Evolutionary conservation across 129 eudicot species (phyloP).

Genomic region (Pittosporum tobira): DNA sequence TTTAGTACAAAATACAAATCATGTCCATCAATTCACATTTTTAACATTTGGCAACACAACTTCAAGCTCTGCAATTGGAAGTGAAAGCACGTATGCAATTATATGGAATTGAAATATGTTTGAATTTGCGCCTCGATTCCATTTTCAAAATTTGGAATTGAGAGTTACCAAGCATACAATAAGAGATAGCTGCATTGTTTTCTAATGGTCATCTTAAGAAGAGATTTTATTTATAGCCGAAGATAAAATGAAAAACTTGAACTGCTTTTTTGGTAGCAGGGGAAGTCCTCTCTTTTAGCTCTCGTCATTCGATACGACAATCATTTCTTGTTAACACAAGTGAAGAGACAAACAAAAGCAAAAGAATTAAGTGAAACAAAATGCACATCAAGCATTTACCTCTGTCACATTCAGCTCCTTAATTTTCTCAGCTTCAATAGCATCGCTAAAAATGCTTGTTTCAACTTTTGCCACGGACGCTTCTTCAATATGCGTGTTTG

Average conservation of each 20-base stretch:
- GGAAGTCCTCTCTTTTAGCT: neutral
- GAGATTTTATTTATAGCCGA: neutral
- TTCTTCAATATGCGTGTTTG: slow-evolving; percentile 13
- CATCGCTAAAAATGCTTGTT: neutral
- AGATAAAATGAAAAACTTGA: neutral
- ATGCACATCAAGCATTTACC: slow-evolving; percentile 43
- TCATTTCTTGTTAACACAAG: neutral
- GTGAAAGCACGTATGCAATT: too few species aligned
- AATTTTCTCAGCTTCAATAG: neutral
- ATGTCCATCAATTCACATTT: neutral
- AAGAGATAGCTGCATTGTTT: neutral
- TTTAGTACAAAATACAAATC: neutral
- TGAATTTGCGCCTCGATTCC: too few species aligned
- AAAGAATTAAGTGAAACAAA: too few species aligned
- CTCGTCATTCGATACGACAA: neutral
- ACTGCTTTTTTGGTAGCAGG: slow-evolving; percentile 2
- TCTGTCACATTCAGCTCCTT: slow-evolving; percentile 39
- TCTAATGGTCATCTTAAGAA: neutral
- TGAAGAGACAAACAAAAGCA: neutral
- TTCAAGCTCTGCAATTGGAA: too few species aligned
- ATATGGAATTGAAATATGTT: too few species aligned
- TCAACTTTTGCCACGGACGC: slow-evolving; percentile 15
- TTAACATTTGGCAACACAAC: too few species aligned
- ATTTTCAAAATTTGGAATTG: too few species aligned
- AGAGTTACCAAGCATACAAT: too few species aligned